Conservation (phyloP, 352 stramenopile genomes). For the Globisporangium echinulatum region DNA sequence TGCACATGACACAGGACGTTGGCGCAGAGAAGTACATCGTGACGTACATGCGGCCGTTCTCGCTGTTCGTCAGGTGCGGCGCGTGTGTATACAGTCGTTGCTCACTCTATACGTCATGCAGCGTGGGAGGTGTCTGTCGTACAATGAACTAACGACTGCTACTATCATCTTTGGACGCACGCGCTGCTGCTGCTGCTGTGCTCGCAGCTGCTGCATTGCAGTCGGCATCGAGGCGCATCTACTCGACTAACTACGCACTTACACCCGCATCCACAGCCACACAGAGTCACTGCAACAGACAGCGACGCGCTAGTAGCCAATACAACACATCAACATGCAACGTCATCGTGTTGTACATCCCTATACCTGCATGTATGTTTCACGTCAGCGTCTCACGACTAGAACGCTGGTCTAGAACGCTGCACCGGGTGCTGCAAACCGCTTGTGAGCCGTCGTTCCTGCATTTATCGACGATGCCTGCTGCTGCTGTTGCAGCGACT, state of each 20-base stretch:
- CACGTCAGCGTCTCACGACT: too few relatives aligned
- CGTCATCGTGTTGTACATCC: too few relatives aligned
- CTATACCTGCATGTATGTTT: too few relatives aligned
- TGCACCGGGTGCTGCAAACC: not conserved
- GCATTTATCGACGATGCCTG: too few relatives aligned
- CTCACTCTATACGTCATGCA: too few relatives aligned
- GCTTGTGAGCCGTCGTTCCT: too few relatives aligned
- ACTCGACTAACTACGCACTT: slow-evolving; percentile 17
- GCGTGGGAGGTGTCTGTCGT: too few relatives aligned
- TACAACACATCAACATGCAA: too few relatives aligned
- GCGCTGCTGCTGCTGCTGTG: slow-evolving; percentile 1
- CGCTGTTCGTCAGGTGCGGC: slow-evolving; percentile 64
- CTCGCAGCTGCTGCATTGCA: slow-evolving; percentile 55
- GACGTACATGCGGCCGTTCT: slow-evolving; percentile 70
- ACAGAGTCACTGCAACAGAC: not conserved
- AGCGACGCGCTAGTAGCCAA: too few relatives aligned
- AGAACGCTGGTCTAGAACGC: not conserved
- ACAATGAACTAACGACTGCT: not conserved
- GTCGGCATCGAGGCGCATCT: slow-evolving; percentile 60
- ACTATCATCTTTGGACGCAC: too few relatives aligned
- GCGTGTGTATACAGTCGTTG: too few relatives aligned
- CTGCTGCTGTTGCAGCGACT: slow-evolving; percentile 27
- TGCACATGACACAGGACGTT: slow-evolving; percentile 27
- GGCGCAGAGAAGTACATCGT: slow-evolving; percentile 73
- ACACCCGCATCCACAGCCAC: too few relatives aligned